Percentiles rank a stretch among this genome's conserved stretches.
Conservation (phyloP, 2,329 filamentous ascomycete species). For the Calonectria honghensis region DNA sequence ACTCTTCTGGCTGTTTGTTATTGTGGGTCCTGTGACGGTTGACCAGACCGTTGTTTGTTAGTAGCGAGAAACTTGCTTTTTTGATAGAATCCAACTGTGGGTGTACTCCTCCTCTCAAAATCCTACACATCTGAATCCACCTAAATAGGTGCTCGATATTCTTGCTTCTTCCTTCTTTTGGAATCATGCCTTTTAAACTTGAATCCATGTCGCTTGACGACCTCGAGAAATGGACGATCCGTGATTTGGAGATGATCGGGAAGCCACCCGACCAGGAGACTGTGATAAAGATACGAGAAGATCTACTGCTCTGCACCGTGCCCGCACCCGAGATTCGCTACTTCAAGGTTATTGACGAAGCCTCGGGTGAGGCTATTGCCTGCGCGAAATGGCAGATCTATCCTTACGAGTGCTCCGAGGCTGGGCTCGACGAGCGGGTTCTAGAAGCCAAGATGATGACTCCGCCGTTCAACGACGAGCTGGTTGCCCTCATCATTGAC, state of each 20-base stretch:
- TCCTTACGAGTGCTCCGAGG: neutral
- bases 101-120: neutral
- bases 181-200: neutral
- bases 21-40: neutral
- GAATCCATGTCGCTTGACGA: neutral
- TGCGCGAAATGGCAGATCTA: constrained; percentile 14
- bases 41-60: neutral
- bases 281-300: neutral
- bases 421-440: neutral
- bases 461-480: neutral
- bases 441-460: neutral
- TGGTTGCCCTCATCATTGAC: neutral
- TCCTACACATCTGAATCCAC: neutral
- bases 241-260: neutral
- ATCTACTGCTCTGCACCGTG: neutral
- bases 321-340: neutral
- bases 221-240: neutral
- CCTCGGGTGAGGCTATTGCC: neutral
- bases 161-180: neutral
- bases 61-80: neutral
- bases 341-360: neutral
- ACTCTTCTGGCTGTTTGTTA: neutral
- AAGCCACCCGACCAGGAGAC: neutral
- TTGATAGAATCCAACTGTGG: neutral
- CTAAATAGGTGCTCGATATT: neutral